Evolutionary conservation across 1,139 yeast species (phyloP).

Genomic region (Arxiozyma heterogenica): DNA sequence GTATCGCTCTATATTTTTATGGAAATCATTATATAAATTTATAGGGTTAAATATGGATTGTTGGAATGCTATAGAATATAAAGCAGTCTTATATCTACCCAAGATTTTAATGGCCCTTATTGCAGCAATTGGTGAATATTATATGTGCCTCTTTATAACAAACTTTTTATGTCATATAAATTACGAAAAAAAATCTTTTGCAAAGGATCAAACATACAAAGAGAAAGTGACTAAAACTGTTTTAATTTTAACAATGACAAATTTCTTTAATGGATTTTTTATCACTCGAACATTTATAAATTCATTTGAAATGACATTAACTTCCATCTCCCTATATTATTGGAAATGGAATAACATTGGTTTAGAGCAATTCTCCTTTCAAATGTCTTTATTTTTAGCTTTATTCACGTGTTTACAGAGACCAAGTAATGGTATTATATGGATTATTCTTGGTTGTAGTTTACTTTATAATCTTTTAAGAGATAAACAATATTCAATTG

Average conservation of each 20-base stretch:
- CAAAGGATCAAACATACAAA: conserved; percentile 7
- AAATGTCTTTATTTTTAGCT: conserved; percentile 36
- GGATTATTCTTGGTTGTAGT: conserved; percentile 52
- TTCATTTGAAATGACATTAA: conserved; percentile 65
- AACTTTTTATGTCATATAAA: conserved; percentile 14
- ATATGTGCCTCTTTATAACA: conserved; percentile 42
- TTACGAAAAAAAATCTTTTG: conserved; percentile 23
- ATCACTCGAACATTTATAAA: conserved; percentile 82
- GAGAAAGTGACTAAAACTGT: conserved; percentile 12
- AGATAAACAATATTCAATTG: conserved; percentile 7
- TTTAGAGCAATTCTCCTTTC: conserved; percentile 16
- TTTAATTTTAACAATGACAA: conserved; percentile 46
- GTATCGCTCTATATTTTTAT: conserved; percentile 15
- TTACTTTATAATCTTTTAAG: conserved; percentile 26
- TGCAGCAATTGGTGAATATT: conserved; percentile 66
- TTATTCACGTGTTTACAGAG: conserved; percentile 56
- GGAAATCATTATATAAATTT: conserved; percentile 6
- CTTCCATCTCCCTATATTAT: conserved; percentile 56
- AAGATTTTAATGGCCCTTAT: conserved; percentile 59
- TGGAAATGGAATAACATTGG: conserved; percentile 56
- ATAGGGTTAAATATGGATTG: background rate
- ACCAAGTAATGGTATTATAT: conserved; percentile 73
- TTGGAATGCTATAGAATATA: conserved; percentile 20
- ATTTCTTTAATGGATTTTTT: conserved; percentile 78
- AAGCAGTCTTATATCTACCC: conserved; percentile 43